Base-by-base conservation (phyloP, 306 rosid species). In the Quercus rubra region DNA sequence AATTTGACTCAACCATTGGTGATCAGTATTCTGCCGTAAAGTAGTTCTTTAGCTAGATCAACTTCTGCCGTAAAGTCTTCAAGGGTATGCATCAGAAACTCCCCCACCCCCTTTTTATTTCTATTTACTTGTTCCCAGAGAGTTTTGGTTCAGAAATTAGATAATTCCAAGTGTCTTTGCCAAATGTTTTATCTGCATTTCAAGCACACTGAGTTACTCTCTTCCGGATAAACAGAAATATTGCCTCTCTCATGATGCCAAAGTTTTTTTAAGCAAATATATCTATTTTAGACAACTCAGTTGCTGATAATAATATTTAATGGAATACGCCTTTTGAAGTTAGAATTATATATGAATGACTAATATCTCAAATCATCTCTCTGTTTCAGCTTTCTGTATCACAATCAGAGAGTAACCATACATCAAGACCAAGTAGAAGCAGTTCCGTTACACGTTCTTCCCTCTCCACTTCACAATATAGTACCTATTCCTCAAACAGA, bases 371-470 rank as follows among this genome's bases (percentile, higher is more conserved):
- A 49, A 19, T 75, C 31, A 21, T 55, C 56, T 18, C 71, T 88
- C 71, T 74, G 46, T 82, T 83, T 82, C 98, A 95, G 99, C 97
- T 95, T 74, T 93, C 98, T 43, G 89, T 91, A 73, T 90, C 99
- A 74, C 99, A 91, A 79, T 81, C 98, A 12, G 98, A 91, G 85
- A 89, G 83, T 77, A 89, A 79, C 78, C 81, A 83, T 84, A 86
- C 93, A 54, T 74, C 92, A 57, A 91, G 97, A 85, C 92, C 99
- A 55, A 75, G 94, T 70, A 90, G 99, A 90, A 95, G 98, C 94
- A 95, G 97, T 84, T 95, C 99, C 3, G 97, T 88, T 74, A 87
- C 98, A 69, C 99, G 98, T 28, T 61, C 92, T 74, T 87, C 98
- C 46, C 70, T 86, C 68, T 95, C 96, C 73, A 81, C 90, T 73